Evolutionary conservation across 352 stramenopile genomes (phyloP).

Genomic region (Phytophthora colocasiae): DNA sequence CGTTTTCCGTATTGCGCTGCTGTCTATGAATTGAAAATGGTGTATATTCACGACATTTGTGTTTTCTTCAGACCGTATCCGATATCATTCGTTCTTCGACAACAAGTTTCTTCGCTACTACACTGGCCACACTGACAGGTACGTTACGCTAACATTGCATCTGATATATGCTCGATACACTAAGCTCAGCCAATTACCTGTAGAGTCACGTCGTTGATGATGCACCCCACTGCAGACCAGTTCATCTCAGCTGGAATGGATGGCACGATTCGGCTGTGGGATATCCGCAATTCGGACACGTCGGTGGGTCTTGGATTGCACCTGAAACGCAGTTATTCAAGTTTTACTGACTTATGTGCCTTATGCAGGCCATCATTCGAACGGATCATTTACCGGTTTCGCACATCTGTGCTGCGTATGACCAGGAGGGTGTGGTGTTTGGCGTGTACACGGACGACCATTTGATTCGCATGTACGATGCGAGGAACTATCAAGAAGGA

Average conservation of each 20-base stretch:
- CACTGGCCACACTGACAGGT: conserved; percentile 79
- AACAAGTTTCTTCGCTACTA: conserved; percentile 92
- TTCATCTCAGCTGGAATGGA: conserved; percentile 87
- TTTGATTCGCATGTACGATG: conserved; percentile 91
- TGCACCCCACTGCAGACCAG: conserved; percentile 86
- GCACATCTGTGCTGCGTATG: conserved; percentile 78
- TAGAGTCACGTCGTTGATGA: conserved; percentile 86
- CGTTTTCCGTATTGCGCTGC: conserved; percentile 10
- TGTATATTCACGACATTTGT: conserved; percentile 2
- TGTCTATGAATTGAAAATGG: too few relatives aligned
- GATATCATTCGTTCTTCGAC: conserved; percentile 90
- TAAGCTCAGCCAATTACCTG: neutral
- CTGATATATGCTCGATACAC: neutral
- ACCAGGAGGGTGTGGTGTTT: conserved; percentile 88
- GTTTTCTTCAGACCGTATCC: conserved; percentile 67
- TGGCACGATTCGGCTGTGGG: conserved; percentile 81
- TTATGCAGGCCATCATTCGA: conserved; percentile 62
- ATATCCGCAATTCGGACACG: conserved; percentile 75
- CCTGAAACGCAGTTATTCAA: neutral
- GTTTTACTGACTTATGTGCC: too few relatives aligned
- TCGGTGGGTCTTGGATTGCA: conserved; percentile 36
- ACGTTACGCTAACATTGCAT: conserved; percentile 2
- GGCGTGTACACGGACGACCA: conserved; percentile 87
- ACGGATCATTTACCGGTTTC: conserved; percentile 67
- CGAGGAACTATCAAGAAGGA: conserved; percentile 87